These are phyloP conservation scores for Pyracantha coccinea DNA, from an alignment of 331 rosid species.

Conservation along the genomic window DNA sequence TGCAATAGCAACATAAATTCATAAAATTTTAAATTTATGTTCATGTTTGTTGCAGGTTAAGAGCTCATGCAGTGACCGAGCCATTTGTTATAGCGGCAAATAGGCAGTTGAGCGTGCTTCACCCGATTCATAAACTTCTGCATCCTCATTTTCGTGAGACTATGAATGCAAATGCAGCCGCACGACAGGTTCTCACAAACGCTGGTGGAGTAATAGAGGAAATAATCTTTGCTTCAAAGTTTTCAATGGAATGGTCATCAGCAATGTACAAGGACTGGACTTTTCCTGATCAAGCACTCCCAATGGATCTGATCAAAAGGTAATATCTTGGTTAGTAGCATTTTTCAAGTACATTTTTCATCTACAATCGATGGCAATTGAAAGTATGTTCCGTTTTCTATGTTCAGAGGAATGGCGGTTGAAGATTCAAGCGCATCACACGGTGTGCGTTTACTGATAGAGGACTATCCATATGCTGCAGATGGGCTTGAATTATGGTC, in stretches of 20 bases:
- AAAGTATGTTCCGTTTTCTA: not conserved
- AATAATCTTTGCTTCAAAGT: slow-evolving; percentile 16
- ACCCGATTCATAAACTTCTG: slow-evolving; percentile 22
- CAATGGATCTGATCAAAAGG: not conserved
- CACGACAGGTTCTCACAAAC: slow-evolving; percentile 22
- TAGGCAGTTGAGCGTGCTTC: slow-evolving; percentile 24
- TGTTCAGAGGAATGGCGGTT: not conserved
- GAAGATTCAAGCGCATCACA: not conserved
- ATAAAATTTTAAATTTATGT: not conserved
- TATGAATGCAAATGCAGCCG: slow-evolving; percentile 33
- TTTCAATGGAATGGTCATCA: slow-evolving; percentile 12
- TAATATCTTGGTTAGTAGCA: not conserved
- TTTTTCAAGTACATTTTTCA: too few relatives aligned
- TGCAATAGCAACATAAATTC: too few relatives aligned
- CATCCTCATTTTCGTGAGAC: slow-evolving; percentile 34
- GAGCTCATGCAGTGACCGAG: slow-evolving; percentile 21
- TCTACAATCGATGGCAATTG: too few relatives aligned
- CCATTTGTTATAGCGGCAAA: slow-evolving; percentile 23
- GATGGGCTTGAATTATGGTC: not conserved
- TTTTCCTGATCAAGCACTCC: not conserved
- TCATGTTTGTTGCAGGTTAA: slow-evolving; percentile 1
- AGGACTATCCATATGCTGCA: not conserved
- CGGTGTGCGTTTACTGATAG: not conserved
- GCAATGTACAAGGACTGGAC: not conserved
- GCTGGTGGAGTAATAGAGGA: slow-evolving; percentile 26